Base-by-base conservation (phyloP, 2,329 filamentous ascomycete species). In the Ascochyta viciae-villosae region DNA sequence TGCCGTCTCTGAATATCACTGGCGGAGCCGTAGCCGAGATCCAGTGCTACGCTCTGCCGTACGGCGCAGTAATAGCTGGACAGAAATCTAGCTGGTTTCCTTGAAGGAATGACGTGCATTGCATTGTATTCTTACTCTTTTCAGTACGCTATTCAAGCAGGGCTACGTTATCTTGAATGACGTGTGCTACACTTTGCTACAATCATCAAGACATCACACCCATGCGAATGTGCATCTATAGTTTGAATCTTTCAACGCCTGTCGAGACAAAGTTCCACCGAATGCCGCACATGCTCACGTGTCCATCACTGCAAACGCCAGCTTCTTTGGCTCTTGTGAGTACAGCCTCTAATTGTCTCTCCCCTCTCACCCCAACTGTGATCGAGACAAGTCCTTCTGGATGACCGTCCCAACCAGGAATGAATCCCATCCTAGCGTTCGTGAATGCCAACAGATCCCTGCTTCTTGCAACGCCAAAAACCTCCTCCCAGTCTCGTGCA, bases 401-500 rank as follows among this genome's bases (percentile, higher is more conserved):
- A 39, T 66, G 52, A 3, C 73, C 74, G 16, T 75, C 61, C 46
- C 57, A 51, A 0, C 77, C 72, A 6, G 64, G 52, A 5, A 77
- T 55, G 50, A 80, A 81, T 0, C 63, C 68, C 43, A 81, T 43
- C 27, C 68, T 63, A 5, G 72, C 67, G 42, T 74, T 73, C 7
- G 67, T 72, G 29, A 72, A 70, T 0, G 73, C 79, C 13, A 81
- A 60, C 29, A 75, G 63, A 50, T 76, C 77, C 22, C 74, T 73
- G 19, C 76, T 79, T 66, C 78, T 76, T 4, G 54, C 70, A 0
- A 80, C 66, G 1, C 72, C 72, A 59, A 81, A 81, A 0, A 74
- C 62, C 6, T 74, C 63, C 54, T 77, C 73, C 78, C 79, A 81
- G 54, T 78, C 71, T 35, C 69, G 62, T 13, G 72, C 66, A 5